Base-by-base conservation (phyloP, 73 alveolate species). In the Symbiodinium pilosum region DNA sequence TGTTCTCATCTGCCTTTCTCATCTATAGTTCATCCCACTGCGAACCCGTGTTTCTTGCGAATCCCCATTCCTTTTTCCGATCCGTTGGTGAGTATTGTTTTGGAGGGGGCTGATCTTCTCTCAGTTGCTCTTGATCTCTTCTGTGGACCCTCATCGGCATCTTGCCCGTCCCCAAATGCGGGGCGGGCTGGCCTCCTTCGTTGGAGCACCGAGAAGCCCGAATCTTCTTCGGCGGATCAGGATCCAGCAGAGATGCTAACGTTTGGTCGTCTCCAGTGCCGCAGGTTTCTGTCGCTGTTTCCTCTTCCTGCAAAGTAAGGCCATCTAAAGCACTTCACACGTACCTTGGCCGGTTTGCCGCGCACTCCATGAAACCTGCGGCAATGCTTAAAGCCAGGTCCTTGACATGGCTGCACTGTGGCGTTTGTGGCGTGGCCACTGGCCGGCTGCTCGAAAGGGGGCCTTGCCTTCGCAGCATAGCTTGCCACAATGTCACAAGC, bases 291-390 rank as follows among this genome's bases (percentile, higher is more conserved):
- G 16, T 64, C 28, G 38, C 3, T 2, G 77, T 64, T 36, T 64
- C 77, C 77, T 64, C 77, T 64, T 64, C 77, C 77, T 64, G 77
- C 77, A 32, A 30, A n/a, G n/a, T n/a, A n/a, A n/a, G n/a, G n/a
- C n/a, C n/a, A n/a, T n/a, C n/a, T n/a, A n/a, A n/a, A n/a, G n/a
- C n/a, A n/a, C n/a, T n/a, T n/a, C n/a, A n/a, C n/a, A n/a, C n/a
- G n/a, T n/a, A n/a, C n/a, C n/a, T n/a, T n/a, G n/a, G n/a, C n/a
- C n/a, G n/a, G n/a, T n/a, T n/a, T n/a, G n/a, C n/a, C n/a, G n/a
- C n/a, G n/a, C n/a, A n/a, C n/a, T n/a, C n/a, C n/a, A n/a, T n/a
- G n/a, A n/a, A n/a, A n/a, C n/a, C n/a, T n/a, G n/a, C n/a, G n/a
- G n/a, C n/a, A n/a, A n/a, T n/a, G n/a, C n/a, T n/a, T n/a, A n/a